Base-by-base conservation (phyloP, 805 yeast species). In the Myxozyma geophila region DNA sequence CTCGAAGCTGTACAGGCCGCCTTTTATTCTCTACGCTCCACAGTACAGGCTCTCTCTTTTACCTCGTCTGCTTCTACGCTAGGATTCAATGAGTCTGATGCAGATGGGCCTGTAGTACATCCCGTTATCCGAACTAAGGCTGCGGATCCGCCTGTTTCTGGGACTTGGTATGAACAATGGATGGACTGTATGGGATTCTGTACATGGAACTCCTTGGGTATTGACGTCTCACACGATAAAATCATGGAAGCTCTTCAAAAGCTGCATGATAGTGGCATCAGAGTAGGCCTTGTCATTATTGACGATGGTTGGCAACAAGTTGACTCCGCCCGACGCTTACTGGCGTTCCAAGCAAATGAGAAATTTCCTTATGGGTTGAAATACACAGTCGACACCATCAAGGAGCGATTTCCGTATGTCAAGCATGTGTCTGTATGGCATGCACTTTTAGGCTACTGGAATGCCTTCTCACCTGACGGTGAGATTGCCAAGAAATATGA, bases 301-400 rank as follows among this genome's bases (percentile, higher is more conserved):
- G 77, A 74, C 53, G 76, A 73, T 55, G 76, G 76, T 15, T 74
- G 77, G 77, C 75, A 72, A 56, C 56, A 49, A n/a, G 62, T 64
- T 10, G 65, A 58, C 40, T 54, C 54, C 9, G 46, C 67, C 8
- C 67, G 74, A 9, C 71, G 67, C 28, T 63, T 74, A 7, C 56
- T 65, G 23, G 63, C 65, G 33, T 70, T 71, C 33, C 68, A 69
- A 43, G 74, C 77, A 15, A 64, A 66, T 51, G 54, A 54, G 5
- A 60, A 68, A 39, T 74, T 74, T 51, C 75, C 76, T 1, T 53
- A 51, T n/a, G 76, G 76, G 2, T 67, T 74, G 17, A 70, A 71
- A 46, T 70, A 67, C 13, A 57, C 71, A 5, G 73, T 74, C 3
- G 63, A 62, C 3, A 59, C 64, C 9, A 68, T 74, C 19, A 60